These are phyloP conservation scores for Yamadazyma nakazawae DNA, from an alignment of 805 yeast species.

Conservation along the genomic window DNA sequence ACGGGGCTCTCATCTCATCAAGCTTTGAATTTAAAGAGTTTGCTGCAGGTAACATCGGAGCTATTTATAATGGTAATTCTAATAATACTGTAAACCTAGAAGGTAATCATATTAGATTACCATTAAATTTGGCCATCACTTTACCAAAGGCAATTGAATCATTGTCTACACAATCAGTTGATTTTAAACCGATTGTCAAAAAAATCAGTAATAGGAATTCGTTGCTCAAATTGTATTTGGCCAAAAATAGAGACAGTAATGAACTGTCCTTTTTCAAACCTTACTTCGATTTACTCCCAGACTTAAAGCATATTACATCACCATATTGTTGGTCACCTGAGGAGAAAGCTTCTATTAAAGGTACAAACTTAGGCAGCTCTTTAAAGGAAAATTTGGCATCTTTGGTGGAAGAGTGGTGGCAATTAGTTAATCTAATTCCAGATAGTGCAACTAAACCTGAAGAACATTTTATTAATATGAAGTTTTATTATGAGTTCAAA, in stretches of 20 bases:
- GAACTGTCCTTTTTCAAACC: conserved; percentile 21
- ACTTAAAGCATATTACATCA: conserved; percentile 42
- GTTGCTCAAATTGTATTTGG: conserved; percentile 34
- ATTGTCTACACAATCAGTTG: conserved; percentile 14
- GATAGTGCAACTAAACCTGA: conserved; percentile 27
- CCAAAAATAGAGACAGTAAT: conserved; percentile 23
- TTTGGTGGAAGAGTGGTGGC: conserved; percentile 64
- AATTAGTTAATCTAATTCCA: conserved; percentile 28
- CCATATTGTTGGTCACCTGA: conserved; percentile 65
- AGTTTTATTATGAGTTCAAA: conserved; percentile 42
- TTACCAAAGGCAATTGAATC: conserved; percentile 22
- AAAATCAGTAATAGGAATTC: conserved; percentile 25
- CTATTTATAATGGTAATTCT: neutral
- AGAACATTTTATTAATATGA: conserved; percentile 37
- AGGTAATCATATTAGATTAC: conserved; percentile 18
- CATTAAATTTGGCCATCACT: conserved; percentile 19
- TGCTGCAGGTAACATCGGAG: conserved; percentile 24
- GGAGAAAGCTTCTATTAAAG: conserved; percentile 52
- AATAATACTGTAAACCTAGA: conserved; percentile 4
- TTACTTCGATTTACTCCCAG: conserved; percentile 33
- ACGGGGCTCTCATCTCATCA: conserved; percentile 28
- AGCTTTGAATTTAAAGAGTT: conserved; percentile 22
- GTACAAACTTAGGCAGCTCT: conserved; percentile 67
- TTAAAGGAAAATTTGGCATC: conserved; percentile 43
- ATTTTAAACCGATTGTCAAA: conserved; percentile 8